Evolutionary conservation across 2,329 filamentous ascomycete species (phyloP).

Genomic region (Ophiostoma perfectum): DNA sequence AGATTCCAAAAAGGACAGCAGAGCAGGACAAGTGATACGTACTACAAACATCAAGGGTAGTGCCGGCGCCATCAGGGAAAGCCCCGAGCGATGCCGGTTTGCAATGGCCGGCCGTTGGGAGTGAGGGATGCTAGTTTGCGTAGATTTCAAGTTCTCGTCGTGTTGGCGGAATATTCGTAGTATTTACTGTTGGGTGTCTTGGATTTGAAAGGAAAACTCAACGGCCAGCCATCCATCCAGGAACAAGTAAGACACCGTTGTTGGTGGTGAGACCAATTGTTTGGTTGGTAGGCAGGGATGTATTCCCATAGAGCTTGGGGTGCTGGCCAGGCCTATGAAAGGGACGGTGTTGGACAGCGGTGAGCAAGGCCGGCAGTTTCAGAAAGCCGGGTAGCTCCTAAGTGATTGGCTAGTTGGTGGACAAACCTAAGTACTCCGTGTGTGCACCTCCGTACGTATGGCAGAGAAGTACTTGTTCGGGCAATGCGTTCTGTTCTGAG

Average conservation of each 20-base stretch:
- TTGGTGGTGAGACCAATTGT: not conserved
- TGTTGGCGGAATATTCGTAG: not conserved
- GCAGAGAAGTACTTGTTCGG: not conserved
- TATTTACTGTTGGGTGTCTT: slow-evolving; percentile 3
- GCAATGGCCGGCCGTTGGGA: not conserved
- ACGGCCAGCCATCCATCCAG: slow-evolving; percentile 6
- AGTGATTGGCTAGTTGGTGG: not conserved
- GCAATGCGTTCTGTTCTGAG: not conserved
- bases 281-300: not conserved
- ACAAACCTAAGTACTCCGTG: too few species aligned
- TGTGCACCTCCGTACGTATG: too few species aligned
- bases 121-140: slow-evolving; percentile 8
- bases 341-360: not conserved
- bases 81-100: not conserved
- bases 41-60: not conserved
- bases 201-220: not conserved
- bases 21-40: not conserved
- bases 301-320: too few species aligned
- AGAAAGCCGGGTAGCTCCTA: not conserved
- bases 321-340: too few species aligned
- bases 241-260: slow-evolving; percentile 9
- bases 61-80: not conserved
- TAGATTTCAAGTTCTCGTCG: not conserved
- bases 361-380: not conserved
- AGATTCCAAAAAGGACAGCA: not conserved